A percentile compares a stretch with the other conserved stretches of the same genome.
Evolutionary conservation across 2,329 filamentous ascomycete genomes (phyloP).

Genomic region (Fusarium sp.): DNA sequence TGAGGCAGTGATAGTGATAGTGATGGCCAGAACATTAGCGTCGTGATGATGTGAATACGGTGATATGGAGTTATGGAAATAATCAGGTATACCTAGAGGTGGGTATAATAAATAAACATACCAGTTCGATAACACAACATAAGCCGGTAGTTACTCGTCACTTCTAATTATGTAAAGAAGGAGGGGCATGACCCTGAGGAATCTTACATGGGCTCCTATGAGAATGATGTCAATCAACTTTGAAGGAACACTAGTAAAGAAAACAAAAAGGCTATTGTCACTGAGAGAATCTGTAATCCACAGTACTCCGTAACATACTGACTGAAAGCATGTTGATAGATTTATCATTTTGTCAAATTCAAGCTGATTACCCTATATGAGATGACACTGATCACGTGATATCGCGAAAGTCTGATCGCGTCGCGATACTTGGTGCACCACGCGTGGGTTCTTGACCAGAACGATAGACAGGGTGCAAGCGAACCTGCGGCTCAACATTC

Average conservation of each 20-base stretch:
- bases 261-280: not conserved
- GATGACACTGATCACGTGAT: slow-evolving; percentile 23
- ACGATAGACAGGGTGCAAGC: not conserved
- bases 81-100: not conserved
- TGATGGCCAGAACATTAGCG: slow-evolving; percentile 19
- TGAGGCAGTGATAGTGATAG: slow-evolving; percentile 29
- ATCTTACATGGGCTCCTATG: not conserved
- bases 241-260: not conserved
- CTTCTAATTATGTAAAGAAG: too few species aligned
- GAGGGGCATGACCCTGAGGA: too few species aligned
- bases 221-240: not conserved
- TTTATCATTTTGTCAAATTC: not conserved
- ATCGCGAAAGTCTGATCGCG: slow-evolving; percentile 27
- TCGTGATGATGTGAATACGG: slow-evolving; percentile 8
- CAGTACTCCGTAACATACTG: not conserved
- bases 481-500: not conserved
- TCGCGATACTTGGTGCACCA: slow-evolving; percentile 11
- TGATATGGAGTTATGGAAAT: not conserved
- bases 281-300: not conserved
- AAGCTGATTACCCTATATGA: not conserved
- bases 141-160: not conserved
- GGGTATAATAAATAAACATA: not conserved
- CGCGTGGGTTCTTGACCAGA: slow-evolving; percentile 5
- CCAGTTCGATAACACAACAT: not conserved
- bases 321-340: not conserved